Base-by-base conservation (phyloP, 1,139 yeast genomes). In the Eremothecium gossypii region DNA sequence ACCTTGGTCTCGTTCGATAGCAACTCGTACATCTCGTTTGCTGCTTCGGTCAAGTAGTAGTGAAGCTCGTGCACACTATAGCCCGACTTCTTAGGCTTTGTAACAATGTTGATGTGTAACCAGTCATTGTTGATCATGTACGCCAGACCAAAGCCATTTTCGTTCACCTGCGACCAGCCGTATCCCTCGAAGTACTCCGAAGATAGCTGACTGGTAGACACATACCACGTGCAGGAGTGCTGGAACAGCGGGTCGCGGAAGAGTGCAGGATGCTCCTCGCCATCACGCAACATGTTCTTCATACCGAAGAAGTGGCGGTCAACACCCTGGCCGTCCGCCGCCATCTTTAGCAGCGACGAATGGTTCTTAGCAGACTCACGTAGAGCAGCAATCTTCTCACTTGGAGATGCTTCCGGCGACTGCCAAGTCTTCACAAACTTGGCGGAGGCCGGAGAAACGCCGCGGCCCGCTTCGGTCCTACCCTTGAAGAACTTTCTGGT, bases 151-250 rank as follows among this genome's bases (percentile, higher is more conserved):
- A 83, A 81, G 10, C 98, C 98, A 48, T 83, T 85, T 60, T 91
- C 96, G 55, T 83, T 79, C 43, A 91, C 97, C 64, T 93, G 95
- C 20, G 96, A 80, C 87, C 89, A 91, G 40, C 98, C 98, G 75
- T 91, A 91, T 42, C 95, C 91, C 63, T 86, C 87, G 68, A 86
- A 85, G 65, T 70, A 72, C 61, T 86, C 95, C 8, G 95, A 82
- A 10, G 94, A 84, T 53, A 91, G 72, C 66, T 91, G 97, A 2
- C 96, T 86, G 6, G 95, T 77, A 11, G 95, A 84, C 44, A 91
- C 64, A 64, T 74, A 81, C 98, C 98, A 91, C 31, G 83, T 75
- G 41, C 77, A 69, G 10, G 95, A 81, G 70, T 85, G 87, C 38
- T 69, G 58, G 60, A 74, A 85, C 48, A 84, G 68, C 13, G 95